Percentiles rank a stretch among this genome's conserved stretches.
phyloP scores from a whole-genome alignment of 768 basidiomycete species.

The Lactifluus pinguis region DNA sequence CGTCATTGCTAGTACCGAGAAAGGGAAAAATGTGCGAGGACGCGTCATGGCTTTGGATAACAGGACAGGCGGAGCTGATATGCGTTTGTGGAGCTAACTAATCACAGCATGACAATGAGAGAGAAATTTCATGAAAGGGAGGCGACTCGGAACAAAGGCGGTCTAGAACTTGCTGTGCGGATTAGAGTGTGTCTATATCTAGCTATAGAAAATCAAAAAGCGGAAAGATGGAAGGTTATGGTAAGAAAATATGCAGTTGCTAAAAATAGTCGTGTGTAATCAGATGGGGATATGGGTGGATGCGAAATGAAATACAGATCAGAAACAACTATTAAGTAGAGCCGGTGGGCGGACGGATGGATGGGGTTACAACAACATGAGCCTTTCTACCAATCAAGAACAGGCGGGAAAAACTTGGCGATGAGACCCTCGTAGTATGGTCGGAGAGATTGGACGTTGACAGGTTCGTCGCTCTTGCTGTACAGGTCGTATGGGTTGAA shows the following conservation, averaged over 20 bases:
- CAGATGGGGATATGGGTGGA: constrained; percentile 1
- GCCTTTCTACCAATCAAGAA: constrained; percentile 62
- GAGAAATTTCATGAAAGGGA: background rate
- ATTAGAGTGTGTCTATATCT: constrained; percentile 11
- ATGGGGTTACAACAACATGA: background rate
- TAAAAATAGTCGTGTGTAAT: background rate
- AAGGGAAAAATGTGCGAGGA: background rate
- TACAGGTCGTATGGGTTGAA: constrained; percentile 97
- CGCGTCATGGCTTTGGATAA: constrained; percentile 2
- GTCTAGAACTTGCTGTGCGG: background rate
- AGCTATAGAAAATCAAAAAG: background rate
- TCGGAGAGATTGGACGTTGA: constrained; percentile 50
- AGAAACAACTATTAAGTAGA: background rate
- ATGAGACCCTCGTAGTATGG: constrained; percentile 84
- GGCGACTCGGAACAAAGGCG: background rate
- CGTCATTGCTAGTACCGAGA: background rate
- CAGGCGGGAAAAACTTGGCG: constrained; percentile 74
- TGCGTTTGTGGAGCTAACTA: background rate
- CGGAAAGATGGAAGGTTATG: background rate
- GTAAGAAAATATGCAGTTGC: constrained; percentile 3
- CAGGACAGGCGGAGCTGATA: background rate
- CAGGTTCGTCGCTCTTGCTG: constrained; percentile 73
- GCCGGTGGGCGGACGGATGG: background rate
- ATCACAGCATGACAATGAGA: background rate
- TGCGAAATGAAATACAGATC: background rate